phyloP scores from a whole-genome alignment of 2,329 filamentous ascomycete genomes.

The Coniochaeta prunicola region DNA sequence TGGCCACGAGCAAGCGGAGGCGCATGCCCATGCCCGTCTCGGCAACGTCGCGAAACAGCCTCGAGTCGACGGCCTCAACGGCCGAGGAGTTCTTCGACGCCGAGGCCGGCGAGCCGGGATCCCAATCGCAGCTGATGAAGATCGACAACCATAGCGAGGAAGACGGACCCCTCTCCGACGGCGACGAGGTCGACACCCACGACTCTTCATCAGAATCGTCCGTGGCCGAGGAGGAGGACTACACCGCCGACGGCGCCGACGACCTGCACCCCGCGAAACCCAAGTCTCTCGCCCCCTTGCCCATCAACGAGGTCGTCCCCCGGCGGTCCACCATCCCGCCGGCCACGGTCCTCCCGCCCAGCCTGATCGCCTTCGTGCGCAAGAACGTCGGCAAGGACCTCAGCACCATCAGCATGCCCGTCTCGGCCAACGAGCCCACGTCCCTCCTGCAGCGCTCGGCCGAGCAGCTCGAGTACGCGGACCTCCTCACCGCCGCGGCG shows the following conservation, averaged over 20 bases:
- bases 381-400: constrained; percentile 98
- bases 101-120: constrained; percentile 51
- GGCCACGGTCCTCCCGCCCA: constrained; percentile 75
- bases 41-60: constrained; percentile 19
- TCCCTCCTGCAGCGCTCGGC: constrained; percentile 83
- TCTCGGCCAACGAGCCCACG: constrained; percentile 88
- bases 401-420: constrained; percentile 94
- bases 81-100: constrained; percentile 95
- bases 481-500: constrained; percentile 71
- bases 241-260: constrained; percentile 48
- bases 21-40: constrained; percentile 50
- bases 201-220: constrained; percentile 52
- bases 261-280: constrained; percentile 67
- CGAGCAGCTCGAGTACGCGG: constrained; percentile 86
- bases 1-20: constrained; percentile 73
- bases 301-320: constrained; percentile 55
- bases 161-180: constrained; percentile 50
- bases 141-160: constrained; percentile 66
- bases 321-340: constrained; percentile 66
- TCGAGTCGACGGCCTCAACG: constrained; percentile 39
- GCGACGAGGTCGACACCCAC: constrained; percentile 45
- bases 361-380: constrained; percentile 84
- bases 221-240: constrained; percentile 50
- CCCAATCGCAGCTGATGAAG: constrained; percentile 58
- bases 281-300: constrained; percentile 70